Evolutionary conservation across 1,139 yeast species (phyloP).

Genomic region (Geotrichum candidum): DNA sequence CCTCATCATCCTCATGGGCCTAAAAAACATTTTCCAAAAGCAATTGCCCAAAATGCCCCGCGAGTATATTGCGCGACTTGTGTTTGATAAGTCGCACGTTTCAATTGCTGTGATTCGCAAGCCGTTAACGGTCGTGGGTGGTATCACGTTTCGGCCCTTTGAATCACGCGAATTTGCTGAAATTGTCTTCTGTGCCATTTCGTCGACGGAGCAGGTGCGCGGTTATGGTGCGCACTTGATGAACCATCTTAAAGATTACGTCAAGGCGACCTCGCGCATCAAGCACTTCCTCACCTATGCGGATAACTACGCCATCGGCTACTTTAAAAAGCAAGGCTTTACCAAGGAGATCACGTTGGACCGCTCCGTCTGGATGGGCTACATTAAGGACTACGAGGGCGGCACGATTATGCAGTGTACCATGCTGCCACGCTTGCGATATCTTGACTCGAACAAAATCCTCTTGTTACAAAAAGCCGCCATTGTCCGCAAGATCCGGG

Average conservation of each 20-base stretch:
- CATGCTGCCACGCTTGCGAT: constrained; percentile 82
- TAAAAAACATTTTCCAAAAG: constrained; percentile 92
- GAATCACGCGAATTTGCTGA: constrained; percentile 89
- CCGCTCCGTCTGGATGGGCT: constrained; percentile 92
- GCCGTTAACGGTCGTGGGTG: constrained; percentile 94
- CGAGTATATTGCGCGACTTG: constrained; percentile 89
- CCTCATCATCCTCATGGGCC: constrained; percentile 86
- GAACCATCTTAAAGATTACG: constrained; percentile 96
- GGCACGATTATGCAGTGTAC: constrained; percentile 97
- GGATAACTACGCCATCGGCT: constrained; percentile 97
- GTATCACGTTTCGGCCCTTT: constrained; percentile 93
- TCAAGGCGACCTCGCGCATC: constrained; percentile 79
- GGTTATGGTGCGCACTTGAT: constrained; percentile 98
- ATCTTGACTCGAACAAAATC: constrained; percentile 83
- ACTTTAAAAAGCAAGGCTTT: constrained; percentile 95
- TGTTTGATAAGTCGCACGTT: constrained; percentile 87
- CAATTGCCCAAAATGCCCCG: constrained; percentile 98
- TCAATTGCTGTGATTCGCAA: constrained; percentile 94
- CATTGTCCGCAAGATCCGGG: constrained; percentile 73
- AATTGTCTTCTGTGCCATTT: constrained; percentile 95
- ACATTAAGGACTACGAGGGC: constrained; percentile 97
- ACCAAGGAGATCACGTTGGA: constrained; percentile 89
- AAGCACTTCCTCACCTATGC: constrained; percentile 92
- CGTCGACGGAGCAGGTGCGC: constrained; percentile 93
- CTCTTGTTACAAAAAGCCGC: constrained; percentile 86